These are phyloP conservation scores for Syncephalis plumigaleata DNA, from an alignment of 371 early-diverging fungal genomes.

Conservation along the genomic window DNA sequence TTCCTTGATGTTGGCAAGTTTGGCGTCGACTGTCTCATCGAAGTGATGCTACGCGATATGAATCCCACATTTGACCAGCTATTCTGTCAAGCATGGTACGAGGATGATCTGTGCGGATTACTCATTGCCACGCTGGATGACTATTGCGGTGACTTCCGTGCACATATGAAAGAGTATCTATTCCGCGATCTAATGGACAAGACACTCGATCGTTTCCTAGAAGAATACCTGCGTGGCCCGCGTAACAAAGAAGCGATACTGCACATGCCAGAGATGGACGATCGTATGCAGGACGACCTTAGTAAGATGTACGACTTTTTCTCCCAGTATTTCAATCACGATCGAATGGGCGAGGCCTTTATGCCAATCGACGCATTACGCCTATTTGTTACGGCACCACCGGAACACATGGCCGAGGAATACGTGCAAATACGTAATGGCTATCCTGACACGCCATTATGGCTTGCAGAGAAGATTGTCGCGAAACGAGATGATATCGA, in stretches of 20 bases:
- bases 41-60: conserved; percentile 70
- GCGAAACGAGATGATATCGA: conserved; percentile 61
- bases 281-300: conserved; percentile 48
- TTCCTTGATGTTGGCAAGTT: conserved; percentile 64
- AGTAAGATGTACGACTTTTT: conserved; percentile 44
- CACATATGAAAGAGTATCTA: conserved; percentile 66
- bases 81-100: conserved; percentile 80
- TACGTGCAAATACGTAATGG: conserved; percentile 55
- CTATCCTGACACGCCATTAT: conserved; percentile 66
- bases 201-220: conserved; percentile 63
- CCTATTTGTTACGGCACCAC: conserved; percentile 36
- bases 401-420: conserved; percentile 50
- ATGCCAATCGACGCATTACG: conserved; percentile 63
- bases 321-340: conserved; percentile 30
- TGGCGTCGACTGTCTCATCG: conserved; percentile 49
- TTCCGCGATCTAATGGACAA: conserved; percentile 71
- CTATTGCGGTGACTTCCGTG: conserved; percentile 67
- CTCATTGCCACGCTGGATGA: conserved; percentile 81
- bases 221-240: conserved; percentile 69
- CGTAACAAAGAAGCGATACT: conserved; percentile 59
- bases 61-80: conserved; percentile 48
- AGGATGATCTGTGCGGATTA: conserved; percentile 50
- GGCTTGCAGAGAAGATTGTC: conserved; percentile 60
- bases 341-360: conserved; percentile 44
- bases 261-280: conserved; percentile 31